Evolutionary conservation across 2,329 filamentous ascomycete genomes (phyloP), one percentile per base, ranked within the genome.

Genomic region (Arthrobotrys musiformis): DNA sequence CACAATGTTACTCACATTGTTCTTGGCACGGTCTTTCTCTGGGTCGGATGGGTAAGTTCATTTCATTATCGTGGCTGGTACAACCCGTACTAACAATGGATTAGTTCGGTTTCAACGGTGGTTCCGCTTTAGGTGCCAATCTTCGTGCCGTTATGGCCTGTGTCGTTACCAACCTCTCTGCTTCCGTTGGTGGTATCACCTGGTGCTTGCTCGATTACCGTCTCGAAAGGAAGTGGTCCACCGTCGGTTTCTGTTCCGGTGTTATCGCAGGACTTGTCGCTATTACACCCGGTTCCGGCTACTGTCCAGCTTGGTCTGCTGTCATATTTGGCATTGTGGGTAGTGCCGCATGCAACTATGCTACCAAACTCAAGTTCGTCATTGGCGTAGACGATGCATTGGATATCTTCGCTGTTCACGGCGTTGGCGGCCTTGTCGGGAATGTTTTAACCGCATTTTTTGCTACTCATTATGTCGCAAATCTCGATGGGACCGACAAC

Each of bases 1-100:
- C 93, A 97, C 86, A 97, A 97, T 81, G 93, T 96, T 54, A 95
- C 93, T 2, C 92, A 96, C 83, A 93, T 97, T 80, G 93, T 97
- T 63, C 91, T 96, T 69, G 93, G 93, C 30, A 97, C 93, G 2
- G 93, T 97, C 54, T 97, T 97, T 85, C 89, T 97, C 15, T 97
- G 93, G 93, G 92, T 97, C 15, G 93, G 93, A 66, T 97, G 93
- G 93, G 74, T 78, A 73, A 63, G 74, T 62, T 7, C 1, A 50
- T 24, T 4, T 44, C n/a, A n/a, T n/a, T n/a, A n/a, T n/a, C n/a
- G n/a, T 63, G 4, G 15, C 1, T 54, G 11, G 24, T 28, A 15
- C 5, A 48, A 64, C 17, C 15, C 6, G 52, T 13, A 40, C 48
- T 76, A 37, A 70, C 24, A 28, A 52, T 33, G 17, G 15, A 9